These are phyloP conservation scores for Rhodosporidiobolus odoratus DNA, from an alignment of 768 basidiomycete species.

Conservation along the genomic window DNA sequence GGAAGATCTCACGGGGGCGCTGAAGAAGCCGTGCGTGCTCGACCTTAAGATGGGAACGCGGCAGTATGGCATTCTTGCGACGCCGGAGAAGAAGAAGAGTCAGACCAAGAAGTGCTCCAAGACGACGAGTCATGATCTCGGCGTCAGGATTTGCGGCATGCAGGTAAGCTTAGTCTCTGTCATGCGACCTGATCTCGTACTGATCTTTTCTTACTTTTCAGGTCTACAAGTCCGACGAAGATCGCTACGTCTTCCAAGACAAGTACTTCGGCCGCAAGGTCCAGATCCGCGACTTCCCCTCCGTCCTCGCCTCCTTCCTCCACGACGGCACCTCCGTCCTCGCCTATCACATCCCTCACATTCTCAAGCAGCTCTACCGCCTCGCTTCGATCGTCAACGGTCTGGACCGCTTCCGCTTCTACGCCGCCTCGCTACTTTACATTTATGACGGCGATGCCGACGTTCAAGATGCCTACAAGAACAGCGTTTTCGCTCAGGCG, in stretches of 20 bases:
- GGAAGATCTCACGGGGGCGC: constrained; percentile 91
- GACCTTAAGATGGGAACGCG: constrained; percentile 99
- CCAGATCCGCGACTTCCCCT: constrained; percentile 73
- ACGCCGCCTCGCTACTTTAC: constrained; percentile 90
- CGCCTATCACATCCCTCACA: constrained; percentile 81
- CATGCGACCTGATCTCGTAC: background rate
- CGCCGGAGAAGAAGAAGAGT: constrained; percentile 86
- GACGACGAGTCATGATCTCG: constrained; percentile 84
- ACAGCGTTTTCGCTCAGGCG: constrained; percentile 26
- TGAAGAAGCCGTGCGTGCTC: constrained; percentile 88
- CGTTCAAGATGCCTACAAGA: constrained; percentile 59
- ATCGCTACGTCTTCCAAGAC: constrained; percentile 85
- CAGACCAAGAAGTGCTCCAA: constrained; percentile 97
- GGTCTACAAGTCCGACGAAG: constrained; percentile 86
- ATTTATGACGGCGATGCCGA: constrained; percentile 96
- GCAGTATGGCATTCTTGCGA: constrained; percentile 95
- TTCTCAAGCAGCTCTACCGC: constrained; percentile 87
- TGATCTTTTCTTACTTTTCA: constrained; percentile 45
- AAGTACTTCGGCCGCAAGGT: constrained; percentile 94
- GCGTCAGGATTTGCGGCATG: constrained; percentile 95
- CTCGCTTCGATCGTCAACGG: constrained; percentile 83
- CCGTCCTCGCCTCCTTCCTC: constrained; percentile 75
- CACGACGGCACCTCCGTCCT: constrained; percentile 75
- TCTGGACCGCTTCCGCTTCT: constrained; percentile 93
- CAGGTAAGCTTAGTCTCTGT: too few relatives aligned